phyloP scores from a whole-genome alignment of 257 asterid species.

The Plantago elongata region DNA sequence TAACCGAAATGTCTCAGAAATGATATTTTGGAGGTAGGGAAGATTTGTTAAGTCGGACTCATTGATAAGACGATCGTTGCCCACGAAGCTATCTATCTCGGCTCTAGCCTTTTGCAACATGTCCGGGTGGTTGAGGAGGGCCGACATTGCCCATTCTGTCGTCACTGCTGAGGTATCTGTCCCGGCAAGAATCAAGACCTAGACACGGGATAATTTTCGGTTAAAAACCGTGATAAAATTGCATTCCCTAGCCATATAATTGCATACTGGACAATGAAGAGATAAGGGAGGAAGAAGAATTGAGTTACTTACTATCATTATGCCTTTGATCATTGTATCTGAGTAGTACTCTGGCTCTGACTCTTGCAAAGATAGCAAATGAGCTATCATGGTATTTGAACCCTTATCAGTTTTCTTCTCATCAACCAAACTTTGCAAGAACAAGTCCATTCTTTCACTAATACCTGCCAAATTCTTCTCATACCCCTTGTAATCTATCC shows the following conservation, averaged over 20 bases:
- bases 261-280: neutral
- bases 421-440: conserved; percentile 27
- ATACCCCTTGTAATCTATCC: conserved; percentile 28
- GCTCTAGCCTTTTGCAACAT: conserved; percentile 14
- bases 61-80: conserved; percentile 6
- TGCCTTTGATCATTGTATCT: conserved; percentile 26
- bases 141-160: conserved; percentile 26
- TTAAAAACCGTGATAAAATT: neutral
- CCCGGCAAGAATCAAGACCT: conserved; percentile 21
- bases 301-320: conserved; percentile 18
- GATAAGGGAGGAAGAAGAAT: neutral
- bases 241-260: neutral
- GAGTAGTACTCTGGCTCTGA: conserved; percentile 27
- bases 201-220: neutral
- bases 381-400: conserved; percentile 24
- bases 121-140: conserved; percentile 21
- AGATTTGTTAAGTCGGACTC: conserved; percentile 21
- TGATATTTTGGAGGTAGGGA: conserved; percentile 14
- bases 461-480: conserved; percentile 17
- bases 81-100: conserved; percentile 21
- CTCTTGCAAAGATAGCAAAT: conserved; percentile 30
- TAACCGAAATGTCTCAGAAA: conserved; percentile 19
- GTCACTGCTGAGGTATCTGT: conserved; percentile 26
- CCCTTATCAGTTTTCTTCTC: conserved; percentile 14
- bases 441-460: conserved; percentile 19